phyloP scores from a whole-genome alignment of 345 rosid species.

The Rhodamnia rubescens region DNA sequence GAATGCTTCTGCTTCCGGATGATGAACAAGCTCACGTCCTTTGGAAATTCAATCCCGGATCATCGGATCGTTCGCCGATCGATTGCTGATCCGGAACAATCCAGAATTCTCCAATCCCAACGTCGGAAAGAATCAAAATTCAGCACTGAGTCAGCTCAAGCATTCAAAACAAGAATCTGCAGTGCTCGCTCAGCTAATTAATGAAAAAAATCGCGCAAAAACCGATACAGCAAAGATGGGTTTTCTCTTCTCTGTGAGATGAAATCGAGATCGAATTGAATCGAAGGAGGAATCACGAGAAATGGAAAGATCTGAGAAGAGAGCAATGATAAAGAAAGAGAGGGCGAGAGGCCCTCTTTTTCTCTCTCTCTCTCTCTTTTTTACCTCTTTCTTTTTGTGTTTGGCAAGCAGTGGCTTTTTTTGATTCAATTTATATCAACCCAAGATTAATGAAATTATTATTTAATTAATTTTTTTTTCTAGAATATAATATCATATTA shows the following conservation, averaged over 20 bases:
- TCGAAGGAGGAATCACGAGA: background rate
- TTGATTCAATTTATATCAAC: background rate
- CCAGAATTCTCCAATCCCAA: background rate
- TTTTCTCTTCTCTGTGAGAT: background rate
- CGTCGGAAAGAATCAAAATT: background rate
- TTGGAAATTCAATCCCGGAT: background rate
- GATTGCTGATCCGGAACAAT: background rate
- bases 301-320: background rate
- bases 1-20: background rate
- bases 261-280: background rate
- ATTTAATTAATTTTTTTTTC: background rate
- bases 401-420: background rate
- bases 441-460: background rate
- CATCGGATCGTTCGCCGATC: background rate
- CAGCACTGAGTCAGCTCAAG: background rate
- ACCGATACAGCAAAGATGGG: background rate
- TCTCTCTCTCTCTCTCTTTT: background rate
- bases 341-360: slow-evolving; percentile 1
- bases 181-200: background rate
- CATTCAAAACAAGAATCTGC: background rate
- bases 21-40: background rate
- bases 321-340: background rate
- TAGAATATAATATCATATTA: background rate
- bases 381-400: background rate
- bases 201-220: background rate